Evolutionary conservation across 1,284 basidiomycete genomes (phyloP).

Genomic region (Termitomyces sp.): DNA sequence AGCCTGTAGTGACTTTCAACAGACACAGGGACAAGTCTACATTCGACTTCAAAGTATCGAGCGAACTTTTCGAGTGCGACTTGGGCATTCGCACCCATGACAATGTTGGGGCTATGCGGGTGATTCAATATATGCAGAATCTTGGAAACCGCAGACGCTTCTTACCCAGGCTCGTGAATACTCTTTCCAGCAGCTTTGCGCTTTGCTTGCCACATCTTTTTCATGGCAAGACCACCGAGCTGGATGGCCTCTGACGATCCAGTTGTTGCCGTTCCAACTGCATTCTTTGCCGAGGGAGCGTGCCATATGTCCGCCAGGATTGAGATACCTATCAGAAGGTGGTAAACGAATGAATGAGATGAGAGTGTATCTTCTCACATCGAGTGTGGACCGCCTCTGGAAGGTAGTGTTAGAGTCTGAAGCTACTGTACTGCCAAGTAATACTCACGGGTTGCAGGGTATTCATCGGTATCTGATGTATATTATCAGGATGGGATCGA

Average conservation of each 20-base stretch:
- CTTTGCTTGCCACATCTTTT: conserved; percentile 88
- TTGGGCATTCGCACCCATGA: conserved; percentile 83
- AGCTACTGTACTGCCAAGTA: background rate
- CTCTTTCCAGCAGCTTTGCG: conserved; percentile 84
- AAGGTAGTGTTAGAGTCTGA: background rate
- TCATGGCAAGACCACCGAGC: conserved; percentile 92
- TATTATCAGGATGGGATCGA: background rate
- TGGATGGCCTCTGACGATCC: conserved; percentile 93
- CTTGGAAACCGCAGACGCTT: background rate
- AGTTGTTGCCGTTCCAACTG: conserved; percentile 90
- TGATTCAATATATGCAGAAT: background rate
- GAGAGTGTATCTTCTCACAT: conserved; percentile 34
- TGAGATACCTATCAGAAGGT: conserved; percentile 45
- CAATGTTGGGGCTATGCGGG: conserved; percentile 52
- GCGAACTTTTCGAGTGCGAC: conserved; percentile 90
- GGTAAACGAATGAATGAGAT: background rate
- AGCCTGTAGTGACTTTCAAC: conserved; percentile 78
- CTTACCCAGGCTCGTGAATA: conserved; percentile 72
- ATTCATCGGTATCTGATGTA: conserved; percentile 63
- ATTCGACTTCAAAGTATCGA: conserved; percentile 88
- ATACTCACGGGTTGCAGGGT: conserved; percentile 71
- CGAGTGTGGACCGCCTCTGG: conserved; percentile 74
- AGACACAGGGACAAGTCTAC: conserved; percentile 73
- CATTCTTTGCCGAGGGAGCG: conserved; percentile 67
- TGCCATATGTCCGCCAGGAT: conserved; percentile 95